These are phyloP conservation scores for Pleurotus eryngii DNA, from an alignment of 768 basidiomycete genomes.

Conservation along the genomic window DNA sequence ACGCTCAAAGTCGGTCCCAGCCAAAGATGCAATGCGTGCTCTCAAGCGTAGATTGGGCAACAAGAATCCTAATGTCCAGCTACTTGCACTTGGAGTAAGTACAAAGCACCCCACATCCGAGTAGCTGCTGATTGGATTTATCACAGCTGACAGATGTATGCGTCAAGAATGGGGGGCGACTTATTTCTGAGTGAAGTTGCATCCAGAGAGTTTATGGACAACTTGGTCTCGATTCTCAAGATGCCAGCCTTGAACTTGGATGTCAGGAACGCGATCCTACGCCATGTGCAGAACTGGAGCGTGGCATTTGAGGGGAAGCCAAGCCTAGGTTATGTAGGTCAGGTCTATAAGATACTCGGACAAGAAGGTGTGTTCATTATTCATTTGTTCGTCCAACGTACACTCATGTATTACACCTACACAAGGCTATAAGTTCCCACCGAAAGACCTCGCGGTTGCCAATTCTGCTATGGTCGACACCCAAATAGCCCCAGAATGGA, in stretches of 20 bases:
- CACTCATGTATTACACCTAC: background rate
- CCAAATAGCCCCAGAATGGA: conserved; percentile 93
- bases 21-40: conserved; percentile 85
- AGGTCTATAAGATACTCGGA: conserved; percentile 75
- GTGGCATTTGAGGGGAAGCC: conserved; percentile 83
- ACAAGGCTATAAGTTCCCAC: conserved; percentile 81
- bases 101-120: background rate
- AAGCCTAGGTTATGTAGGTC: conserved; percentile 66
- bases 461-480: conserved; percentile 89
- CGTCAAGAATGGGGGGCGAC: conserved; percentile 95
- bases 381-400: background rate
- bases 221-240: conserved; percentile 85
- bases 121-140: conserved; percentile 1
- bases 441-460: conserved; percentile 64
- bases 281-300: conserved; percentile 91
- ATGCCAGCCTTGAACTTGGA: conserved; percentile 73
- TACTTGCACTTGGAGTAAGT: conserved; percentile 79
- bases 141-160: conserved; percentile 82
- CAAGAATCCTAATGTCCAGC: conserved; percentile 94
- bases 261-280: conserved; percentile 76
- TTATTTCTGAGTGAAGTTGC: conserved; percentile 81
- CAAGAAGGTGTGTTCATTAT: conserved; percentile 54
- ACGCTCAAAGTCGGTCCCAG: conserved; percentile 81
- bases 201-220: conserved; percentile 91
- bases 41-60: conserved; percentile 86